Base-by-base conservation (phyloP, 805 yeast genomes). In the Helenozyma baotianmanensis region DNA sequence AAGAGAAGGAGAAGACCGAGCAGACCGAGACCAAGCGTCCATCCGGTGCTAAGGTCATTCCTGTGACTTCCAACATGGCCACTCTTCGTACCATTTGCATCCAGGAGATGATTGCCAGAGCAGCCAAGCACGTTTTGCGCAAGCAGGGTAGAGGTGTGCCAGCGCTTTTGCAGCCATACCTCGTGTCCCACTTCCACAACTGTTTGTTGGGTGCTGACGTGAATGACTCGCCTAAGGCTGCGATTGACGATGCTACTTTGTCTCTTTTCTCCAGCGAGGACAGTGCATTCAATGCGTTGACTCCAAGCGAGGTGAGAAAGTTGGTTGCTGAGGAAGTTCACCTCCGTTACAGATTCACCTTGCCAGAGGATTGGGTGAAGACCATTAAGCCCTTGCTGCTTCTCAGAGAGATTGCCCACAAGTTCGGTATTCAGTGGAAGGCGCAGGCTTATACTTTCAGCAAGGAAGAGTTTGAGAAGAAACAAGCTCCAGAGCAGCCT, bases 401-500 rank as follows among this genome's bases (percentile, higher is more conserved):
- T 26, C 65, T 86, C 48, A 78, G 89, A 61, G 83, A 80, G 45
- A 68, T 88, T 42, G 78, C 96, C 9, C 49, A 66, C 33, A 82
- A 84, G 59, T 76, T 80, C 47, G 97, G 97, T 60, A 76, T 90
- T 33, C 98, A 92, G 65, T 81, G 95, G 84, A 61, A 67, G 39
- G 66, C 73, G 9, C 70, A 61, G 40, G 52, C 61, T 9, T 79
- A 75, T 51, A 61, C 55, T 9, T 75, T 76, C 54, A 67, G 75
- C 21, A 53, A 54, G 27, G 76, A 67, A 27, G 64, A 58, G 19
- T 39, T 45, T n/a, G 35, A 46, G 16, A 36, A 52, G 10, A 70
- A 58, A 4, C n/a, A n/a, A n/a, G n/a, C n/a, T n/a, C 23, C 32
- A 8, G 57, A 53, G 31, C 42, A 49, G 8, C 35, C 48, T 4